phyloP scores from a whole-genome alignment of 371 early-diverging fungal genomes.

The Conidiobolus incongruus region DNA sequence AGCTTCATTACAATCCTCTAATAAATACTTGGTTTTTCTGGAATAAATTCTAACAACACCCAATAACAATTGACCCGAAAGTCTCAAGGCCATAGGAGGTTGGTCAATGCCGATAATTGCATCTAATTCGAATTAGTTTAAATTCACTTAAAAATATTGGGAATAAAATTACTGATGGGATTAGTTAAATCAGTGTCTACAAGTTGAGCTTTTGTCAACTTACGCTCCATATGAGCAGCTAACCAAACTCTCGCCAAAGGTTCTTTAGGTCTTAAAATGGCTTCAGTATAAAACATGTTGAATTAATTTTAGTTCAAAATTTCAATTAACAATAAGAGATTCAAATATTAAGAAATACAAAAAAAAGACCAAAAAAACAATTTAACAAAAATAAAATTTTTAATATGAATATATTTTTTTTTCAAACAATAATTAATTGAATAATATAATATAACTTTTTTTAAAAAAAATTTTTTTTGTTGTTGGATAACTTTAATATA shows the following conservation, averaged over 20 bases:
- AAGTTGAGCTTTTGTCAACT: slow-evolving; percentile 84
- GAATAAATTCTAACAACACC: slow-evolving; percentile 94
- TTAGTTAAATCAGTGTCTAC: slow-evolving; percentile 67
- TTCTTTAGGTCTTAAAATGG: slow-evolving; percentile 62
- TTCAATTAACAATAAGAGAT: too few species aligned
- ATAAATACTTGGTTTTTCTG: slow-evolving; percentile 83
- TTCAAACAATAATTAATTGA: too few species aligned
- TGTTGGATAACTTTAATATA: too few species aligned
- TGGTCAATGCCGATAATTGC: slow-evolving; percentile 63
- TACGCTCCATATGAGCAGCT: slow-evolving; percentile 93
- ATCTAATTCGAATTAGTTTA: slow-evolving; percentile 22
- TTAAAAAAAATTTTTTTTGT: too few species aligned
- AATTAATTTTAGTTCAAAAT: too few species aligned
- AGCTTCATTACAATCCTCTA: slow-evolving; percentile 96
- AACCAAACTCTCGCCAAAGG: slow-evolving; percentile 94
- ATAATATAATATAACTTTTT: too few species aligned
- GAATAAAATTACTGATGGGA: slow-evolving; percentile 40
- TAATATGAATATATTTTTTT: too few species aligned
- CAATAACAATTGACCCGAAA: slow-evolving; percentile 89
- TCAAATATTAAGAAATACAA: too few species aligned
- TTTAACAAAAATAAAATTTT: too few species aligned
- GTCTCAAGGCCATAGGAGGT: slow-evolving; percentile 73
- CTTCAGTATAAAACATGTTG: slow-evolving; percentile 54
- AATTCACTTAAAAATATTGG: background rate
- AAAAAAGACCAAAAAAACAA: too few species aligned